Evolutionary conservation across 2,329 filamentous ascomycete species (phyloP).

Genomic region (Clarireedia hainanense): DNA sequence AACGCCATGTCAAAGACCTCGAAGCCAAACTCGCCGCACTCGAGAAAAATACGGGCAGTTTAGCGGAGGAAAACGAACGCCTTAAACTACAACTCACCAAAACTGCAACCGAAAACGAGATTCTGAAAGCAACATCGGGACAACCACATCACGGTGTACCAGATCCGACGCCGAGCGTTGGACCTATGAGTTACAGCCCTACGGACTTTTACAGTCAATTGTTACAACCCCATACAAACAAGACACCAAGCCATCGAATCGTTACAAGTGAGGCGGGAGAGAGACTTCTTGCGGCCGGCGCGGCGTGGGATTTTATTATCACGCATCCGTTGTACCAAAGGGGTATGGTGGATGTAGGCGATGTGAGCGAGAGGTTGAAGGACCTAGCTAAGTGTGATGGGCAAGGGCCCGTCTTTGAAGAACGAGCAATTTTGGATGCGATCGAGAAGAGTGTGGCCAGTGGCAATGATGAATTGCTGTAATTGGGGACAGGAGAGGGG

Average conservation of each 20-base stretch:
- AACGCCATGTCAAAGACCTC: constrained; percentile 87
- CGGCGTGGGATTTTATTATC: constrained; percentile 87
- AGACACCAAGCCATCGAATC: constrained; percentile 61
- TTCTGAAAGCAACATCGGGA: constrained; percentile 70
- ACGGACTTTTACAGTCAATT: constrained; percentile 63
- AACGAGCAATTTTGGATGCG: constrained; percentile 61
- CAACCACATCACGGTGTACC: constrained; percentile 32
- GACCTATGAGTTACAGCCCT: constrained; percentile 63
- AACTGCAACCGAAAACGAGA: constrained; percentile 84
- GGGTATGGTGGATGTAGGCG: constrained; percentile 72
- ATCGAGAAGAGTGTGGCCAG: constrained; percentile 72
- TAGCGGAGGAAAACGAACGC: constrained; percentile 77
- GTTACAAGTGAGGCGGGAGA: constrained; percentile 61
- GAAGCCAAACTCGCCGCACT: constrained; percentile 76
- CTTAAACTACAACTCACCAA: constrained; percentile 78
- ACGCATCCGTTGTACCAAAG: constrained; percentile 67
- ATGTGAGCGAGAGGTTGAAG: constrained; percentile 74
- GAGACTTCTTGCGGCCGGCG: constrained; percentile 63
- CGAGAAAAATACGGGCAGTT: constrained; percentile 63
- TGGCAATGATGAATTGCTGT: constrained; percentile 71
- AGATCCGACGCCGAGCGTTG: constrained; percentile 39
- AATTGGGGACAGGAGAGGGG: constrained; percentile 18
- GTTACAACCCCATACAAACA: constrained; percentile 52
- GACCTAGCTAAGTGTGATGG: constrained; percentile 73
- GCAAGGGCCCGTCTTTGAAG: constrained; percentile 80